phyloP scores from a whole-genome alignment of 495 filamentous ascomycete species.

The Xylaria cubensis region DNA sequence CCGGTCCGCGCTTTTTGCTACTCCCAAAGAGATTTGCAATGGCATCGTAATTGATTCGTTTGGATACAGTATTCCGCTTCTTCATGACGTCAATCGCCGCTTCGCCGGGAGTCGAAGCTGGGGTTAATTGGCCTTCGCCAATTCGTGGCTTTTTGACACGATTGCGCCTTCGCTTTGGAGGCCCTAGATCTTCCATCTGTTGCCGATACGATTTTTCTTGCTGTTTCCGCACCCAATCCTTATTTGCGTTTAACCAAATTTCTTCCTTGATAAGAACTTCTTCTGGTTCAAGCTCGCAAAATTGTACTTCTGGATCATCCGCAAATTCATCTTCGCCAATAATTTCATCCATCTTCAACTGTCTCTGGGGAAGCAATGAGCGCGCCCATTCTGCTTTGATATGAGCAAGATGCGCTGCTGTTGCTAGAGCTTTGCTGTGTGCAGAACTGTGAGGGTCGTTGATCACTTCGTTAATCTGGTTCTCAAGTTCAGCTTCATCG shows the following conservation, averaged over 20 bases:
- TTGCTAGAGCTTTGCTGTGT: constrained; percentile 53
- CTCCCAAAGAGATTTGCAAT: constrained; percentile 60
- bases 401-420: constrained; percentile 46
- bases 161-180: constrained; percentile 56
- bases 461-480: constrained; percentile 57
- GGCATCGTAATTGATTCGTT: constrained; percentile 83
- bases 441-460: constrained; percentile 54
- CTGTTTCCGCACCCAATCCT: constrained; percentile 83
- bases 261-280: constrained; percentile 81
- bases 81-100: constrained; percentile 77
- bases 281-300: constrained; percentile 71
- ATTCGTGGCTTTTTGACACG: constrained; percentile 61
- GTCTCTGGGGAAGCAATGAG: constrained; percentile 35
- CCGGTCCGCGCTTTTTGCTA: constrained; percentile 45
- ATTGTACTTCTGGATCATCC: constrained; percentile 81
- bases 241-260: constrained; percentile 94
- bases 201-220: constrained; percentile 76
- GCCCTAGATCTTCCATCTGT: constrained; percentile 62
- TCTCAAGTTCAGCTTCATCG: constrained; percentile 55
- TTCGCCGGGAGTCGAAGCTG: constrained; percentile 69
- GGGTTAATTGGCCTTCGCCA: constrained; percentile 62
- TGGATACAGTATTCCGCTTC: constrained; percentile 69
- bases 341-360: constrained; percentile 55
- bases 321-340: constrained; percentile 80
- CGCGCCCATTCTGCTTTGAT: constrained; percentile 43